Evolutionary conservation across 345 rosid species (phyloP).

Genomic region (Sapria himalayana): DNA sequence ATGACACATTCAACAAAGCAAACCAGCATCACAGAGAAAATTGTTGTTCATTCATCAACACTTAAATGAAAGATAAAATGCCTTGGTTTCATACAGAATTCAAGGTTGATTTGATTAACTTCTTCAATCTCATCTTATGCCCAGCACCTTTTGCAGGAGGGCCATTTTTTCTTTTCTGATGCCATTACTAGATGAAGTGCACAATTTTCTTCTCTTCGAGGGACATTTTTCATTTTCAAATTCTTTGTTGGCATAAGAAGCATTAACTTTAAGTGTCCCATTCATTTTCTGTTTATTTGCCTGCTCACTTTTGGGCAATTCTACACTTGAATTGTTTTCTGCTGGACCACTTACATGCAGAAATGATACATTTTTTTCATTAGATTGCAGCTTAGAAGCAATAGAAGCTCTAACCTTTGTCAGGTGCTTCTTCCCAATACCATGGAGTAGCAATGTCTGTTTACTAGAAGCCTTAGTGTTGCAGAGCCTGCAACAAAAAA

Average conservation of each 20-base stretch:
- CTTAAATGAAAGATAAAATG: too few relatives aligned
- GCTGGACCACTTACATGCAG: constrained; percentile 13
- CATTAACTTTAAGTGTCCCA: constrained; percentile 10
- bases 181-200: too few relatives aligned
- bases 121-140: too few relatives aligned
- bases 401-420: constrained; percentile 55
- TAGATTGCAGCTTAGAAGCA: constrained; percentile 31
- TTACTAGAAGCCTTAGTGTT: constrained; percentile 61
- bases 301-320: constrained; percentile 6
- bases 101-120: too few relatives aligned
- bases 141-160: too few relatives aligned
- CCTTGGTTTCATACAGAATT: too few relatives aligned
- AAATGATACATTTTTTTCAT: constrained; percentile 18
- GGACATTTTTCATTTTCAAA: constrained; percentile 16
- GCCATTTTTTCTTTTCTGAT: too few relatives aligned
- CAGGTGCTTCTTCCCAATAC: constrained; percentile 85
- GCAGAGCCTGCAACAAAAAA: constrained; percentile 38
- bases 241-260: constrained; percentile 6
- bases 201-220: constrained; percentile 34
- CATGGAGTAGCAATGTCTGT: constrained; percentile 74
- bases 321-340: constrained; percentile 15
- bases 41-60: too few relatives aligned
- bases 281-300: constrained; percentile 14
- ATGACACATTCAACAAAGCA: too few relatives aligned
- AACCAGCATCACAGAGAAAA: too few relatives aligned